Evolutionary conservation across 495 filamentous ascomycete genomes (phyloP), one percentile per base, ranked within the genome.

Genomic region (Neurospora pannonica): DNA sequence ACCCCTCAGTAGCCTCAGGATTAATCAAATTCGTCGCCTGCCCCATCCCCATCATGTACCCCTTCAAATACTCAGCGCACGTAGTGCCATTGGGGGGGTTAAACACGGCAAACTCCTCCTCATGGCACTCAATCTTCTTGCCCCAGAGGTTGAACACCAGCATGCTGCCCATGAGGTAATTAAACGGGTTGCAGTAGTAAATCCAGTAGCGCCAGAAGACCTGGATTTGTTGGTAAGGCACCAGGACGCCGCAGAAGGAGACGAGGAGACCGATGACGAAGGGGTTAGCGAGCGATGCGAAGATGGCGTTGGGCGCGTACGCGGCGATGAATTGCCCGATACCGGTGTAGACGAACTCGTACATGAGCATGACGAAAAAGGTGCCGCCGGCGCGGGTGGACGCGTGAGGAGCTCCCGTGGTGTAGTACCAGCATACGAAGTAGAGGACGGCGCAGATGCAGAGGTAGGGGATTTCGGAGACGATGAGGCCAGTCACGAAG

Each of bases 401-500:
- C 3, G 77, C 74, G 6, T 70, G 31, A 0, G 87, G 85, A 71
- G 90, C 85, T 0, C 89, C 88, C 10, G 83, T 84, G 0, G 86
- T 87, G 79, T 86, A 91, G 78, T 90, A 91, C 83, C 85, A 91
- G 79, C 87, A 89, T 38, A 82, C 75, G 73, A 88, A 91, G 79
- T 89, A 90, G 5, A 90, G 74, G 0, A 87, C 85, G 28, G 86
- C 88, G 74, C 90, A 80, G 54, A 89, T 80, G 38, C 87, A 81
- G 17, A 79, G 75, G 72, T 90, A 91, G 0, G 90, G 90, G 10
- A 92, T 84, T 75, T 92, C 90, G 0, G 85, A 87, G 6, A 90
- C 81, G 21, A 89, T 80, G 75, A 88, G 79, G 75, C 84, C 86
- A 4, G 81, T 85, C 2, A 84, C 82, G 75, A 85, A 87, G 17